phyloP scores from a whole-genome alignment of 2,329 filamentous ascomycete species.

The Fusarium irregulare region DNA sequence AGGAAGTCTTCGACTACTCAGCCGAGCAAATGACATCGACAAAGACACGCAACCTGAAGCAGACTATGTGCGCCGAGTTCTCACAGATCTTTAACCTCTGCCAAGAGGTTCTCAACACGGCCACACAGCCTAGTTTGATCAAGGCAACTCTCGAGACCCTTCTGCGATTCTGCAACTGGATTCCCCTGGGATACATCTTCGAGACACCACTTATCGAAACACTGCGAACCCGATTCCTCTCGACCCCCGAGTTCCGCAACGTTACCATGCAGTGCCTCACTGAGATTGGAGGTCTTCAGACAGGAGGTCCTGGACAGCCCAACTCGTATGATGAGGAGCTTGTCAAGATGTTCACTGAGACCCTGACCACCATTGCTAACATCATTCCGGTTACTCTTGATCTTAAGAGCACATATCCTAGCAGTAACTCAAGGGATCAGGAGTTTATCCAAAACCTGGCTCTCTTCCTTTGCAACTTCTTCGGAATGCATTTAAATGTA shows the following conservation, averaged over 20 bases:
- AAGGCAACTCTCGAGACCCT: conserved; percentile 97
- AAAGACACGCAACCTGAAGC: conserved; percentile 96
- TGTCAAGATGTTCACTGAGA: conserved; percentile 98
- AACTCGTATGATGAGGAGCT: conserved; percentile 93
- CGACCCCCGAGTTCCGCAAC: conserved; percentile 95
- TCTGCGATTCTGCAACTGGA: conserved; percentile 98
- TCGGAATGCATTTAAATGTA: conserved; percentile 89
- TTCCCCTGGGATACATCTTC: conserved; percentile 97
- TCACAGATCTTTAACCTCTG: conserved; percentile 98
- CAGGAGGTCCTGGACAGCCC: conserved; percentile 73
- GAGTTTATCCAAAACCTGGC: conserved; percentile 98
- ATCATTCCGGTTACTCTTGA: conserved; percentile 93
- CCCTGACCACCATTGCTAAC: conserved; percentile 88
- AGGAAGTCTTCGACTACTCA: conserved; percentile 99
- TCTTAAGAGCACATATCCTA: conserved; percentile 89
- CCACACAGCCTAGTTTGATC: conserved; percentile 87
- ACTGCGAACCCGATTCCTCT: conserved; percentile 89
- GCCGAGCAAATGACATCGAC: conserved; percentile 99
- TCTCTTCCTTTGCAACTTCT: conserved; percentile 96
- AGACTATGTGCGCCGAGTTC: conserved; percentile 98
- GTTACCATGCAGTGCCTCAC: conserved; percentile 96
- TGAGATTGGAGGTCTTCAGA: conserved; percentile 94
- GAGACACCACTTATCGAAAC: conserved; percentile 97
- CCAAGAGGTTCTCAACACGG: conserved; percentile 92
- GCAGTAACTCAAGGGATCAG: conserved; percentile 92